Conservation (phyloP, 139 green algal species). For the Auxenochlorella pyrenoidosa region DNA sequence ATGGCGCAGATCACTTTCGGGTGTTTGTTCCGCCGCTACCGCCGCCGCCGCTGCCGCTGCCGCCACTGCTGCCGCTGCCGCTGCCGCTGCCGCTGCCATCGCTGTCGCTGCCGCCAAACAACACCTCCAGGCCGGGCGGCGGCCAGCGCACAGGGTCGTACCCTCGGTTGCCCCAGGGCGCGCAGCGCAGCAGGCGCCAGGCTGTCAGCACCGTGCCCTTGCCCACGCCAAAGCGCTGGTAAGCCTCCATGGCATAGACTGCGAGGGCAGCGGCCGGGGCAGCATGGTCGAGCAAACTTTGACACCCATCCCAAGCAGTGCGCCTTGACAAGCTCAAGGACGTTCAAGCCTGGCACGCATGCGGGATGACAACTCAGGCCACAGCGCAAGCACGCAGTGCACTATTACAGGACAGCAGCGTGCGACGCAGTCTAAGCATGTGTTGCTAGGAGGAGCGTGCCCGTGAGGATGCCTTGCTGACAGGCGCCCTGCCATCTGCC, state of each 20-base stretch:
- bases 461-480: too few relatives aligned
- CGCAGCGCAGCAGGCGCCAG: slow-evolving; percentile 85
- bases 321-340: too few relatives aligned
- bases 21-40: too few relatives aligned
- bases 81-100: not conserved
- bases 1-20: too few relatives aligned
- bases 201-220: slow-evolving; percentile 79
- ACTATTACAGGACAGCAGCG: too few relatives aligned
- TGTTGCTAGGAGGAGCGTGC: too few relatives aligned
- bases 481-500: too few relatives aligned
- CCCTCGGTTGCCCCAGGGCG: slow-evolving; percentile 62
- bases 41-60: not conserved
- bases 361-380: too few relatives aligned
- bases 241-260: slow-evolving; percentile 65
- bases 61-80: not conserved
- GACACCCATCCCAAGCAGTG: too few relatives aligned
- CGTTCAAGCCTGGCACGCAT: too few relatives aligned
- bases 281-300: not conserved
- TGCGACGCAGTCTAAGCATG: too few relatives aligned
- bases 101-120: not conserved
- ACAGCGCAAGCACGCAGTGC: too few relatives aligned
- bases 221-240: slow-evolving; percentile 66
- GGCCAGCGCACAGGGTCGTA: slow-evolving; percentile 63
- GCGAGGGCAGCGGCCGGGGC: not conserved
- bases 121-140: slow-evolving; percentile 40